Conservation (phyloP, 257 asterid genomes). For the Craterostigma plantagineum region DNA sequence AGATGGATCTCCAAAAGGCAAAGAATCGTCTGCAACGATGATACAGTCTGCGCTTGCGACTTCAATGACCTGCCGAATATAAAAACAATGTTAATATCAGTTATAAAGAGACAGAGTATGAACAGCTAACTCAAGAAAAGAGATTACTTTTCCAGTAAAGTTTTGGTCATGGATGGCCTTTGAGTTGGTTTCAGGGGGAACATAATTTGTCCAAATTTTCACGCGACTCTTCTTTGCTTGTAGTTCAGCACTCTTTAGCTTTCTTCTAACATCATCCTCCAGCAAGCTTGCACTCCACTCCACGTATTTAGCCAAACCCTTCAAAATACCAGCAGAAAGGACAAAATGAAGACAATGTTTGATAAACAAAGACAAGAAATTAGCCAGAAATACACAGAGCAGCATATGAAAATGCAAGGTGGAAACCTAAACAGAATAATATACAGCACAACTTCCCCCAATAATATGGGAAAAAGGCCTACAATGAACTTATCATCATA, state of each 20-base stretch:
- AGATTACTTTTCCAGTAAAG: slow-evolving; percentile 72
- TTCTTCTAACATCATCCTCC: slow-evolving; percentile 62
- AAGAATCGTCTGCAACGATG: slow-evolving; percentile 75
- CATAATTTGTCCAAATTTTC: slow-evolving; percentile 75
- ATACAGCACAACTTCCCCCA: no score
- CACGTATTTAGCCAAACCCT: slow-evolving; percentile 83
- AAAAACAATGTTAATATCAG: slow-evolving; percentile 1
- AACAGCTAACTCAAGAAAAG: slow-evolving; percentile 1
- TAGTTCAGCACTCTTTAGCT: slow-evolving; percentile 72
- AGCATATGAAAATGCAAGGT: no score
- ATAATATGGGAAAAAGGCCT: neutral
- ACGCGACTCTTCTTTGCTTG: slow-evolving; percentile 70
- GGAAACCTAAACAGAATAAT: no score
- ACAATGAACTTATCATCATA: no score
- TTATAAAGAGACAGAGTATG: neutral
- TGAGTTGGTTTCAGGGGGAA: slow-evolving; percentile 71
- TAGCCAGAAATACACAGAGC: neutral
- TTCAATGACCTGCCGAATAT: slow-evolving; percentile 72
- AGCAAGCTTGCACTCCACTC: slow-evolving; percentile 84
- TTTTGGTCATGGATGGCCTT: slow-evolving; percentile 95
- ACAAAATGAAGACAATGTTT: slow-evolving; percentile 3
- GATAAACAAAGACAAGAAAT: neutral
- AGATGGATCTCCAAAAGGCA: slow-evolving; percentile 82
- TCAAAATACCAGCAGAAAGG: slow-evolving; percentile 7
- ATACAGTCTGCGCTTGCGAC: slow-evolving; percentile 84